Base-by-base conservation (phyloP, 495 filamentous ascomycete genomes). In the Melanomma pulvis-pyrius region DNA sequence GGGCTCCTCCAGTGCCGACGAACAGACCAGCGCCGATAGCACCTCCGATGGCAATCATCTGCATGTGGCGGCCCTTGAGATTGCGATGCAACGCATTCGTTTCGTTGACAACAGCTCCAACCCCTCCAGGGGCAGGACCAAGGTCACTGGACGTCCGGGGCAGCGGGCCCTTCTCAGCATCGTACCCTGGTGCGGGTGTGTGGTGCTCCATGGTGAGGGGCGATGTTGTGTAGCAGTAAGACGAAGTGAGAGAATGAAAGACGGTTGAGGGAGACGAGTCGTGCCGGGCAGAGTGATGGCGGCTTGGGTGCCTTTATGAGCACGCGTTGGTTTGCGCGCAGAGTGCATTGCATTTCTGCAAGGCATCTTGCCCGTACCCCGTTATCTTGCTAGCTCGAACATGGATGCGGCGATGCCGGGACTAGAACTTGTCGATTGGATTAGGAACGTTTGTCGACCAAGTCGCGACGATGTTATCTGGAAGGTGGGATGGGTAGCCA, bases 21-120 rank as follows among this genome's bases (percentile, higher is more conserved):
- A 78, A 76, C 6, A 78, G 69, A 71, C 75, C 75, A 49, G 75
- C 74, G 4, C 75, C 75, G 34, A 78, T 75, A 5, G 73, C 68
- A 21, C 75, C 75, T 21, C 74, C 75, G 48, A 76, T 72, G 47
- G 74, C 62, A 63, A 66, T 71, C 62, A 71, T 67, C 32, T 71
- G 68, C 68, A 71, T 71, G 46, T 71, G 68, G 19, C 68, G 62
- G 22, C 68, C 68, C 29, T 63, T 47, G 19, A 71, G 59, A 34
- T 61, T 57, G 4, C 63, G 49, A 30, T 71, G 50, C 44, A 71
- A 47, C 52, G 62, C 25, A 25, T 61, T 65, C 29, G 26, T 55
- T 8, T 71, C 67, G 21, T 50, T 48, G 19, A 17, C 32, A 19
- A 52, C 52, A 39, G 52, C 56, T 17, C 22, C 54, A 15, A 29